Evolutionary conservation across 148 eudicot genomes (phyloP).

Genomic region (Diospyros kaki): DNA sequence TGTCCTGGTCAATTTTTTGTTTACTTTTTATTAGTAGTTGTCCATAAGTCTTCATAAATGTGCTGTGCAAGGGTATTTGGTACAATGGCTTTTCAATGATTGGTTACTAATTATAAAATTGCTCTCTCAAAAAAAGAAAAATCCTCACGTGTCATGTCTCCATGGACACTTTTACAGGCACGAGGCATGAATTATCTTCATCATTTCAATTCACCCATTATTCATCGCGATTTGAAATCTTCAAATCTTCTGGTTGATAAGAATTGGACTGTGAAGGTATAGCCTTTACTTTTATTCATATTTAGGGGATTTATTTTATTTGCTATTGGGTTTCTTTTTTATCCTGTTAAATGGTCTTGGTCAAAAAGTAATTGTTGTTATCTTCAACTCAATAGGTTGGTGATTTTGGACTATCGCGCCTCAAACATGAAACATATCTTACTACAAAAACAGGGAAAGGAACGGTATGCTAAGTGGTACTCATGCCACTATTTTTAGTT

Average conservation of each 20-base stretch:
- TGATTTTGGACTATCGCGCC: slow-evolving; percentile 94
- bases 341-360: neutral
- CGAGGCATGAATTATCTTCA: slow-evolving; percentile 98
- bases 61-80: neutral
- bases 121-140: neutral
- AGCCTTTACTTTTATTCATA: slow-evolving; percentile 10
- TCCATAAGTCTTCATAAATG: neutral
- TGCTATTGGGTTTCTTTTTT: neutral
- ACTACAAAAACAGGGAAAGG: slow-evolving; percentile 88
- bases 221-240: slow-evolving; percentile 95
- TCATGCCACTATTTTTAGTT: slow-evolving; percentile 3
- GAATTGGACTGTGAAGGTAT: slow-evolving; percentile 97
- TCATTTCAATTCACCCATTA: slow-evolving; percentile 74
- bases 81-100: neutral
- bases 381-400: slow-evolving; percentile 58
- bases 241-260: slow-evolving; percentile 96
- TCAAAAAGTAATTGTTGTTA: neutral
- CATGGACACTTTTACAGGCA: slow-evolving; percentile 44
- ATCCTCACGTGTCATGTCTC: neutral
- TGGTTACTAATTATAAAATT: slow-evolving; percentile 10
- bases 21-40: neutral
- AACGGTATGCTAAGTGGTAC: slow-evolving; percentile 50
- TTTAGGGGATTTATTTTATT: neutral
- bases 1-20: neutral
- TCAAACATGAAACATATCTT: slow-evolving; percentile 76